Base-by-base conservation (phyloP, 805 yeast species). In the Saturnispora halmiae region DNA sequence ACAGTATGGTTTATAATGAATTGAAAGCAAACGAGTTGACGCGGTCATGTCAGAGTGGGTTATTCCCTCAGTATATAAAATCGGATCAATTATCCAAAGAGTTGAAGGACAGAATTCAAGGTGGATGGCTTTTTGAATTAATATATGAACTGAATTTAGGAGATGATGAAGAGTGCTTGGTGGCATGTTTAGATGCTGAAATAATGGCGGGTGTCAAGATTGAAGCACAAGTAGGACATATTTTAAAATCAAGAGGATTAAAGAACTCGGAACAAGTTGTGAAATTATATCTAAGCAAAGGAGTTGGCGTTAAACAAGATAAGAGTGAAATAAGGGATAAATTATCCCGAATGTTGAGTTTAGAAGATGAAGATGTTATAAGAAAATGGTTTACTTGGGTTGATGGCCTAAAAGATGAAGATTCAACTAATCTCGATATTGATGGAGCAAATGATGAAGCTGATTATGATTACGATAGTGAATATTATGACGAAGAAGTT, bases 201-300 rank as follows among this genome's bases (percentile, higher is more conserved):
- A 22, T 39, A 7, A 24, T 18, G 10, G 26, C 31, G 8, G 32
- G 26, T 7, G 36, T 39, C 5, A 33, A 39, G n/a, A 26, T 39
- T 14, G 42, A 39, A n/a, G n/a, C 32, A n/a, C 42, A 39, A n/a
- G 13, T 39, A 15, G 37, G 37, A n/a, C 37, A 39, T 20, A 32
- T 39, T 10, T 9, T 39, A 15, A 39, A 33, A 22, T 33, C 42
- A n/a, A 34, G 24, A 9, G 28, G 36, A 6, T 25, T 38, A 14
- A 22, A 13, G 8, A 28, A 38, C 11, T 25, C 32, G 11, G 29
- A 32, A 15, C 21, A 31, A 3, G 32, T 38, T 9, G 9, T 38
- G 15, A 38, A 32, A 13, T 6, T 31, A 14, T 38, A 38, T 25
- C 20, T 38, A 13, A 20, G 27, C 6, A 38, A 32, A 31, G 31